These are phyloP conservation scores for Termitomyces sp. DNA, from an alignment of 768 basidiomycete species.

Conservation along the genomic window DNA sequence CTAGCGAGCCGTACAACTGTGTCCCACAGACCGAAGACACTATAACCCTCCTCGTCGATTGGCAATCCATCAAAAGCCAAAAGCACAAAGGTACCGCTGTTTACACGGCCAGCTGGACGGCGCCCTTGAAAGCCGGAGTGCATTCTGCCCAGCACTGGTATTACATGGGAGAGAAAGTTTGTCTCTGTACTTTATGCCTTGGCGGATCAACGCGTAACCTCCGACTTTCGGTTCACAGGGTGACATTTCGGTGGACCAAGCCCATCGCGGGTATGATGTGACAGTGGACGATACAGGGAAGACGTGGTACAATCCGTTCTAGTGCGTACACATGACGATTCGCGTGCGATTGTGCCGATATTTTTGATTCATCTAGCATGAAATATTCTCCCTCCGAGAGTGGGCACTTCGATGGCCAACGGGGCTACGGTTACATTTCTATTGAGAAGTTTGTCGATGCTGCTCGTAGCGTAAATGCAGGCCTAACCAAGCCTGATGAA, in stretches of 20 bases:
- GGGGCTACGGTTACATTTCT: constrained; percentile 88
- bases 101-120: constrained; percentile 94
- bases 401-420: constrained; percentile 92
- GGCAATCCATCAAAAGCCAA: constrained; percentile 76
- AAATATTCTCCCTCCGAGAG: constrained; percentile 91
- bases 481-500: constrained; percentile 57
- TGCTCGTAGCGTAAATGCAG: constrained; percentile 73
- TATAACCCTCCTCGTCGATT: constrained; percentile 91
- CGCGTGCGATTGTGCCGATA: not conserved
- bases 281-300: constrained; percentile 85
- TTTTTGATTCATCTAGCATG: constrained; percentile 53
- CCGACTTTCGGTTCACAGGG: constrained; percentile 47
- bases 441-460: constrained; percentile 93
- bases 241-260: constrained; percentile 90
- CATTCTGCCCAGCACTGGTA: constrained; percentile 93
- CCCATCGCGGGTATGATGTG: constrained; percentile 90
- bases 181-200: constrained; percentile 4
- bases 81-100: constrained; percentile 83
- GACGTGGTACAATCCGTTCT: constrained; percentile 87
- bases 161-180: constrained; percentile 89
- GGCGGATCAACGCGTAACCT: not conserved
- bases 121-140: constrained; percentile 84
- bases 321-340: constrained; percentile 46
- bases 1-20: constrained; percentile 84
- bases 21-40: constrained; percentile 89